A percentile compares a stretch with the other conserved stretches of the same genome.
These are phyloP conservation scores for Aspergillus pseudoterreus DNA, from an alignment of 2,329 filamentous ascomycete genomes.

Conservation along the genomic window DNA sequence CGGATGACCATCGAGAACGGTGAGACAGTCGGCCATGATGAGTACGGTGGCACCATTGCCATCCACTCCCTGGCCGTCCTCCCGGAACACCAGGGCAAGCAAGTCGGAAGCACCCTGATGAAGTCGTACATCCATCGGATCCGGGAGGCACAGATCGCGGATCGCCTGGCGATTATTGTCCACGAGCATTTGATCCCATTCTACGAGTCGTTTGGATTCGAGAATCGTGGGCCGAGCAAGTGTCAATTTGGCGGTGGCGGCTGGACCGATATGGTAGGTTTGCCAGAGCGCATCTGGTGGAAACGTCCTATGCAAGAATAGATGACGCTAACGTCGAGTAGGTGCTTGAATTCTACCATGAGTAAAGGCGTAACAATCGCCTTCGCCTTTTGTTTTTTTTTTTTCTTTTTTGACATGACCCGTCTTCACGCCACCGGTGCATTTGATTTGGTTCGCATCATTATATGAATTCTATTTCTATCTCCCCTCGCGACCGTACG, in stretches of 20 bases:
- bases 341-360: neutral
- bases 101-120: conserved; percentile 70
- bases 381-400: neutral
- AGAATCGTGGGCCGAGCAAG: conserved; percentile 63
- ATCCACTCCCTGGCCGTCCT: conserved; percentile 80
- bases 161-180: conserved; percentile 72
- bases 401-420: neutral
- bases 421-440: neutral
- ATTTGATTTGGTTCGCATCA: neutral
- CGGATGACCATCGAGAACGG: conserved; percentile 38
- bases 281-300: neutral
- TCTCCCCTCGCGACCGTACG: conserved; percentile 9
- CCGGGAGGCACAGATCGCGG: conserved; percentile 64
- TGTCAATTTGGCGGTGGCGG: conserved; percentile 72
- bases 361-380: neutral
- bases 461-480: conserved; percentile 11
- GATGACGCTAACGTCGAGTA: neutral
- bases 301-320: neutral
- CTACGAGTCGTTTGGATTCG: conserved; percentile 74
- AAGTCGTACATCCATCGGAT: conserved; percentile 75
- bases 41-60: conserved; percentile 69
- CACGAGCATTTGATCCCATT: conserved; percentile 70
- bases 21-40: conserved; percentile 62
- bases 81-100: conserved; percentile 69
- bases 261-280: conserved; percentile 75